Evolutionary conservation across 129 eudicot genomes (phyloP).

Genomic region (Smallanthus sonchifolius): DNA sequence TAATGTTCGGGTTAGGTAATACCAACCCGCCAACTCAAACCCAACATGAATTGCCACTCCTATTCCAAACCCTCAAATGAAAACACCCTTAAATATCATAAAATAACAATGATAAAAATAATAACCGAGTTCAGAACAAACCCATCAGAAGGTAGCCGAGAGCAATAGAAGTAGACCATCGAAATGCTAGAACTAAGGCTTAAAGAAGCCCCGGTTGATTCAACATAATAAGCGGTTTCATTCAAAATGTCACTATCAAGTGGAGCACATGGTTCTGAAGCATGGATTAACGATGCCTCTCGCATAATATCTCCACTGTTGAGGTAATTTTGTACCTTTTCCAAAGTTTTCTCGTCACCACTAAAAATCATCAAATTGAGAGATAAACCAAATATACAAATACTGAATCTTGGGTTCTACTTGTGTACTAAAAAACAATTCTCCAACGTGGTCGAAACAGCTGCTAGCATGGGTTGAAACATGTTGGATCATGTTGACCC

Average conservation of each 20-base stretch:
- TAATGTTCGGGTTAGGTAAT: background rate
- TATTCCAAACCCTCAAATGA: background rate
- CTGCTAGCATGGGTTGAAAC: background rate
- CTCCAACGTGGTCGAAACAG: background rate
- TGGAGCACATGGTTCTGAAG: background rate
- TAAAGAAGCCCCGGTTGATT: background rate
- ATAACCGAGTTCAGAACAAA: background rate
- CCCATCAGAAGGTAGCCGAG: constrained; percentile 1
- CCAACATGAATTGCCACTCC: background rate
- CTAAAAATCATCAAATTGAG: constrained; percentile 32
- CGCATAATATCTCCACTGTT: background rate
- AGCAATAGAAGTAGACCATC: background rate
- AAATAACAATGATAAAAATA: background rate
- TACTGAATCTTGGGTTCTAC: background rate
- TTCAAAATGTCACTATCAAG: background rate
- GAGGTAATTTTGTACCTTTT: constrained; percentile 35
- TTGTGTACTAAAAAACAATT: background rate
- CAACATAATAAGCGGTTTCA: background rate
- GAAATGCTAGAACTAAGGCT: constrained; percentile 3
- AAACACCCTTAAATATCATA: background rate
- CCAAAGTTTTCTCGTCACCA: constrained; percentile 43
- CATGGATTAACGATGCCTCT: background rate
- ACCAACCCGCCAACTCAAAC: background rate
- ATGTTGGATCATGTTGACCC: background rate
- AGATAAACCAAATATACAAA: background rate